Evolutionary conservation across 2,329 filamentous ascomycete species (phyloP), one percentile per base, ranked within the genome.

Genomic region (Exutisphaerella laricina): DNA sequence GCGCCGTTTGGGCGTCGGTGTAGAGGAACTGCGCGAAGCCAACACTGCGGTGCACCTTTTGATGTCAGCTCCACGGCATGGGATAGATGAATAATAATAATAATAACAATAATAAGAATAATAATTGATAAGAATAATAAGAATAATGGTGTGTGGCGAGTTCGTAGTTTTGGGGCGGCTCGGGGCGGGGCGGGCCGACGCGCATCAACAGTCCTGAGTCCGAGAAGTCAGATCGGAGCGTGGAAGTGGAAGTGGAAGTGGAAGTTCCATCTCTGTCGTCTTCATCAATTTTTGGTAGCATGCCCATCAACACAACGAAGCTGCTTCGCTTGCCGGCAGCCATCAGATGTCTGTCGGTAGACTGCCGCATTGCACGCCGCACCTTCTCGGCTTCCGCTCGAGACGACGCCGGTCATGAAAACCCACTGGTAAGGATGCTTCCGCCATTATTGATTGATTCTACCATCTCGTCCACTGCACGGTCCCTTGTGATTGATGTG

Each of bases 361-460:
- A 18, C 13, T 8, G 17, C 13, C n/a, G 37, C 6, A 18, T 35
- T 30, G n/a, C 21, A 16, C n/a, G 62, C 56, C 67, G 70, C 43
- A 55, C 73, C 25, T 80, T 87, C 55, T 82, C 81, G 8, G 76
- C 71, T 3, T 56, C 73, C 21, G 62, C 71, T 22, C 53, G 58
- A 10, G 63, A 51, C 4, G 21, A 84, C 22, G 72, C 39, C 8
- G 71, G 41, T 37, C 89, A 96, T 81, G 89, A 95, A 55, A 96
- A 95, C 55, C 89, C 89, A 3, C 67, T 95, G 61, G 89, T 94
- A 70, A 57, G 70, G 28, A 39, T 22, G 14, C 18, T 8, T 20
- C 9, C 16, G 20, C 4, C 9, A 22, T 20, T 21, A 13, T 30
- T 20, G 29, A 23, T 32, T 25, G 18, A 26, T 12, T 26, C 23